phyloP scores from a whole-genome alignment of 2,329 filamentous ascomycete species.

The Aotearoamyces nothofagi region DNA sequence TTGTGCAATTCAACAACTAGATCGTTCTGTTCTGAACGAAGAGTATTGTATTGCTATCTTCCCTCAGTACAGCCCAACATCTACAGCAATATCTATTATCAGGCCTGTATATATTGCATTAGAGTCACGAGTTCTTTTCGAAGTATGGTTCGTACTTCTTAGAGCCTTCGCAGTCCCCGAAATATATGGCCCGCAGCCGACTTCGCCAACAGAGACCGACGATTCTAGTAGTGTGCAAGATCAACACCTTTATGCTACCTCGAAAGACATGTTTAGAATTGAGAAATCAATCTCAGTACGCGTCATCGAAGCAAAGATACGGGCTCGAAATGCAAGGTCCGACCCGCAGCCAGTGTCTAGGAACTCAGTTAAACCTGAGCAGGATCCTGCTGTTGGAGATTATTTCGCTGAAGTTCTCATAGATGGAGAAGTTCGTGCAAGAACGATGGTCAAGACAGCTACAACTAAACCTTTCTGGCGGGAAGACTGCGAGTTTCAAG shows the following conservation, averaged over 20 bases:
- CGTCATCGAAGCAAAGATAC: conserved; percentile 46
- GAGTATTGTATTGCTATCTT: conserved; percentile 94
- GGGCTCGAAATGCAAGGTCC: conserved; percentile 1
- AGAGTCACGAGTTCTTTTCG: conserved; percentile 79
- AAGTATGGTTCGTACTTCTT: conserved; percentile 91
- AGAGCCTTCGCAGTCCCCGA: conserved; percentile 87
- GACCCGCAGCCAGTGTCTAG: conserved; percentile 6
- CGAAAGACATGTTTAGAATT: conserved; percentile 39
- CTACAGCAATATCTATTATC: conserved; percentile 59
- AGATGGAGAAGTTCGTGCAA: conserved; percentile 64
- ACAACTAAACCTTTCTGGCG: conserved; percentile 70
- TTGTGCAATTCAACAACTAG: conserved; percentile 78
- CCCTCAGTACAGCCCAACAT: conserved; percentile 70
- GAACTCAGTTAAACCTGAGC: conserved; percentile 16
- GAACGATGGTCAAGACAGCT: conserved; percentile 56
- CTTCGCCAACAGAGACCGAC: conserved; percentile 8
- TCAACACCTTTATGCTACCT: conserved; percentile 3
- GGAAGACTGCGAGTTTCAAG: conserved; percentile 64
- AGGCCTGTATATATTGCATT: conserved; percentile 82
- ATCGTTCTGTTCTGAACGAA: conserved; percentile 79
- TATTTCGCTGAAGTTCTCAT: conserved; percentile 69
- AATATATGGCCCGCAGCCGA: conserved; percentile 43
- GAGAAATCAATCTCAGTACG: conserved; percentile 44
- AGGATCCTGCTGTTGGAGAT: conserved; percentile 41
- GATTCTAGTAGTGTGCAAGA: conserved; percentile 4